Evolutionary conservation across 2,329 filamentous ascomycete species (phyloP).

Genomic region (Bipolaris sorokiniana): DNA sequence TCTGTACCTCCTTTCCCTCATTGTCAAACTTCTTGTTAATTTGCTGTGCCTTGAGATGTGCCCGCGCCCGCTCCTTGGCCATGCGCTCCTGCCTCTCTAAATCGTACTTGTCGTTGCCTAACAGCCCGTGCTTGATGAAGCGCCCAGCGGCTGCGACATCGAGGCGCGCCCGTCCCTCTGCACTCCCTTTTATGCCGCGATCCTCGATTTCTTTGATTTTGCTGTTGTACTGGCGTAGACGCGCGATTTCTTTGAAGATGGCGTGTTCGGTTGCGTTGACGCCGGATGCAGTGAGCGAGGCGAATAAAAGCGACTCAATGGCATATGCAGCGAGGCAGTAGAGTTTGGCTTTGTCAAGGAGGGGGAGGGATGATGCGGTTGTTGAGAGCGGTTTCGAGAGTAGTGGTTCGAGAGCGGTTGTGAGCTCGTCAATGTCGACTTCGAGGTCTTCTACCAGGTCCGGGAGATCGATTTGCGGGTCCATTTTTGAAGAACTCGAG

Average conservation of each 20-base stretch:
- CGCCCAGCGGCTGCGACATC: conserved; percentile 80
- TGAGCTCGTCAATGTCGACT: conserved; percentile 77
- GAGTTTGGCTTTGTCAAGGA: conserved; percentile 95
- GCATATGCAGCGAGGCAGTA: conserved; percentile 88
- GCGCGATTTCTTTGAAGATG: conserved; percentile 82
- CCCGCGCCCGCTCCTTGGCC: conserved; percentile 44
- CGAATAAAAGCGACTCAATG: conserved; percentile 88
- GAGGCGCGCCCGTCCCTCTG: conserved; percentile 55
- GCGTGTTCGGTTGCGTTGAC: conserved; percentile 81
- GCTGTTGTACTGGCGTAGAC: conserved; percentile 88
- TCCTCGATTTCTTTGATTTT: conserved; percentile 82
- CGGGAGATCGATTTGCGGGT: conserved; percentile 61
- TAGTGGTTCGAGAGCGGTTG: conserved; percentile 76
- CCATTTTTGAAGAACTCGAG: conserved; percentile 50
- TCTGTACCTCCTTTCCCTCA: conserved; percentile 27
- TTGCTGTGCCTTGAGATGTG: conserved; percentile 29
- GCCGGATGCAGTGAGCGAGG: conserved; percentile 78
- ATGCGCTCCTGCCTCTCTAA: conserved; percentile 46
- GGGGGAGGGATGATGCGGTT: conserved; percentile 76
- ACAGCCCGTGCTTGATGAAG: conserved; percentile 82
- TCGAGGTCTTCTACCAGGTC: conserved; percentile 76
- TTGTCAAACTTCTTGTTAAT: conserved; percentile 40
- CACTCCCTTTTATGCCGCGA: conserved; percentile 49
- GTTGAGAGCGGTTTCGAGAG: conserved; percentile 68
- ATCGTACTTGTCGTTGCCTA: conserved; percentile 56